phyloP scores from a whole-genome alignment of 768 basidiomycete species.

The Panaeolus cyanescens region DNA sequence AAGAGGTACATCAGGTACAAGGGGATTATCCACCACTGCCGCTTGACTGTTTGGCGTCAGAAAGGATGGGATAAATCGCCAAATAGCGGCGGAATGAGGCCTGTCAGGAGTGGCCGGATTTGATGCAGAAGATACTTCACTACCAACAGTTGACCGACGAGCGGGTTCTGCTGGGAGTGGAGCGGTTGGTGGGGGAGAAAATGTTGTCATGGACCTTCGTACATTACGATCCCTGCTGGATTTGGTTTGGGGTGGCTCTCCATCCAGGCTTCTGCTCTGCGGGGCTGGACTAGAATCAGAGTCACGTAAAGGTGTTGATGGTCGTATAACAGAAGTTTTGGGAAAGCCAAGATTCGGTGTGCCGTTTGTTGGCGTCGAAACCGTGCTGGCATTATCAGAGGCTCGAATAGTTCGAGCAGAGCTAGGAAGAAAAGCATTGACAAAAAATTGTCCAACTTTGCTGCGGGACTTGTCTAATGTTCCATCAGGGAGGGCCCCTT shows the following conservation, averaged over 20 bases:
- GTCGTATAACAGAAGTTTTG: background rate
- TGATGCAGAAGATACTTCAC: background rate
- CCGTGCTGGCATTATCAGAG: conserved; percentile 33
- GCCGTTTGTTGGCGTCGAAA: conserved; percentile 12
- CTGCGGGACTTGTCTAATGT: conserved; percentile 1
- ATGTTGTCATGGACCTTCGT: conserved; percentile 20
- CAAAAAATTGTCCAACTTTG: conserved; percentile 52
- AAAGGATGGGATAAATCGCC: conserved; percentile 57
- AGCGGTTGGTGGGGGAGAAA: conserved; percentile 28
- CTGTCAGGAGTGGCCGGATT: conserved; percentile 13
- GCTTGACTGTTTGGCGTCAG: conserved; percentile 32
- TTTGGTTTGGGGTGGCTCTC: background rate
- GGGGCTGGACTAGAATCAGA: background rate
- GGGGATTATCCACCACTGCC: conserved; percentile 13
- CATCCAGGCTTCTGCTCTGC: background rate
- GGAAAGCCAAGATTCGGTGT: conserved; percentile 8
- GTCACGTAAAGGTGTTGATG: background rate
- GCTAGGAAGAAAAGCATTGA: conserved; percentile 52
- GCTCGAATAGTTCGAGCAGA: conserved; percentile 38
- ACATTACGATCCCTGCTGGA: background rate
- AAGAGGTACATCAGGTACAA: conserved; percentile 20
- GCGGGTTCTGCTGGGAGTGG: conserved; percentile 16
- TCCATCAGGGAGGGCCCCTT: conserved; percentile 14
- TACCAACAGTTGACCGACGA: conserved; percentile 18
- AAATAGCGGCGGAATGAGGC: conserved; percentile 30